Evolutionary conservation across 148 eudicot genomes (phyloP), one percentile per base, ranked within the genome.

Genomic region (Camellia lanceoleosa): DNA sequence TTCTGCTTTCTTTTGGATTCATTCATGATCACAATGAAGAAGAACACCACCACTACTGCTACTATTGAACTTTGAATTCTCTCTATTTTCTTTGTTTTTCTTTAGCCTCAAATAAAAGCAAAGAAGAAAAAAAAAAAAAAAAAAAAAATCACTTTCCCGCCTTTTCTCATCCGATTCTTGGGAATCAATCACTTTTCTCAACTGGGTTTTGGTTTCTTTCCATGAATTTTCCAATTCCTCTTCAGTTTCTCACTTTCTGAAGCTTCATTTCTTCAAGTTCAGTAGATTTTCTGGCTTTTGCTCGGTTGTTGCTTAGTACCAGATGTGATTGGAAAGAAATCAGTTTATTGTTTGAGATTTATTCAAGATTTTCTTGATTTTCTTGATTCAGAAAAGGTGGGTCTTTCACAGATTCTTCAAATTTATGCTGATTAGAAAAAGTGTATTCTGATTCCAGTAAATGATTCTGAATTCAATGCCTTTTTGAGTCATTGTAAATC

Each of bases 391-490:
- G 43, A 79, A 65, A 79, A 76, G 43, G 69, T 74, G 73, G 78
- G 47, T 14, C 15, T 63, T 76, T 52, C 62, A 13, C 18, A 4
- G 66, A 71, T 78, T 78, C 79, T 82, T 66, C 68, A 74, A 30
- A 46, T 64, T 68, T 82, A 80, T 73, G 80, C 83, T 78, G 5
- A 60, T 65, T 65, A 38, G 7, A 54, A 67, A 77, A 76, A 83
- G 61, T 58, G 49, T 74, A 83, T 76, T 82, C 79, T 80, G 73
- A 71, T 85, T 82, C 83, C 78, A n/a, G 62, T 75, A 77, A 49
- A 76, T 73, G 73, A 72, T 85, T 71, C 73, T 20, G 63, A 49
- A 43, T 72, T 64, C 38, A 49, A 20, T 43, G 15, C 47, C 74
- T 65, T 71, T 42, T 49, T 44, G 66, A 46, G 13, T 56, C 44